Base-by-base conservation (phyloP, 2,329 filamentous ascomycete genomes). In the Metarhizium brunneum region DNA sequence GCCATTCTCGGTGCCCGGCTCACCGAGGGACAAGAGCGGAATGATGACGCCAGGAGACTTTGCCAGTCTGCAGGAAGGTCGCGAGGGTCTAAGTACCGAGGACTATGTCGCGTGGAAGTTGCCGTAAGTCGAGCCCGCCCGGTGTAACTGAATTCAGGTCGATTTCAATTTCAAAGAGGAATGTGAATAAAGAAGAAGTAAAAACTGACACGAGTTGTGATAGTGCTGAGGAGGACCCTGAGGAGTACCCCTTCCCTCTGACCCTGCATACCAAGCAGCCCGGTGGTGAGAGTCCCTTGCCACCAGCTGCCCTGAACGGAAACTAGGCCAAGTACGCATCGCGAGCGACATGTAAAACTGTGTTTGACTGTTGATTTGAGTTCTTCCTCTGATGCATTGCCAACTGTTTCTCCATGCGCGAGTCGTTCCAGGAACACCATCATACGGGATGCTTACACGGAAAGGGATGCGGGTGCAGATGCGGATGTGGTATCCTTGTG, bases 21-120 rank as follows among this genome's bases (percentile, higher is more conserved):
- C 91, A 18, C 94, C 94, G 10, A 82, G 92, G 59, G 92, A 96
- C 68, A 83, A 91, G 38, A 87, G 87, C 47, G 94, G 94, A 54
- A 96, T 96, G 91, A 97, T 99, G 94, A 99, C 94, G 1, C 94
- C 94, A 7, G 94, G 94, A 50, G 94, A 99, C 71, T 97, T 97
- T 78, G 94, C 91, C 32, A 96, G 90, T 63, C 77, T 99, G 55
- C 94, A 97, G 73, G 94, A 99, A 73, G 90, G 91, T 48, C 87
- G 87, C 47, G 94, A 99, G 71, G 92, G 92, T 1, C 75, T 99
- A 63, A 94, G 81, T 74, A 97, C 94, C 0, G 94, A 99, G 73
- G 94, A 99, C 68, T 97, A 99, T 71, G 90, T 97, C 66, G 88
- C 92, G 36, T 99, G 94, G 94, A 96, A 95, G 75, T 77, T 97